Conservation (phyloP, 2,329 filamentous ascomycete genomes). For the Fusarium robinianum region DNA sequence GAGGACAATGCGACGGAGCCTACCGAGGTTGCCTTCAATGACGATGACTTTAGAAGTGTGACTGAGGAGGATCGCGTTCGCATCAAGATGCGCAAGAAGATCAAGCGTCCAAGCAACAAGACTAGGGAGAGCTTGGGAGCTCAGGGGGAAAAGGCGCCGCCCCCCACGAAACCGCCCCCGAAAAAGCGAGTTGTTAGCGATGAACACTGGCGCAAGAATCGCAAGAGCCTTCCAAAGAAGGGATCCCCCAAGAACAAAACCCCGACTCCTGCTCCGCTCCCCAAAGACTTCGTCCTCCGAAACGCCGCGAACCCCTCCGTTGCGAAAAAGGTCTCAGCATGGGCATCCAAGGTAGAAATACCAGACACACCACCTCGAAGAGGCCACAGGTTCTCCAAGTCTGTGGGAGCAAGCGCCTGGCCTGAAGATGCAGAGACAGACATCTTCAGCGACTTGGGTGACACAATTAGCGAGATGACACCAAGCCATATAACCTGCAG, state of each 20-base stretch:
- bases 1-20: conserved; percentile 60
- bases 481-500: conserved; percentile 33
- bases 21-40: conserved; percentile 63
- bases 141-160: conserved; percentile 29
- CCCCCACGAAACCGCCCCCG: conserved; percentile 60
- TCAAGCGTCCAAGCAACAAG: conserved; percentile 43
- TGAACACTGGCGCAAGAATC: conserved; percentile 79
- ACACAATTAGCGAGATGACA: conserved; percentile 38
- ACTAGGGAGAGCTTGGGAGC: conserved; percentile 33
- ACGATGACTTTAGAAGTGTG: conserved; percentile 61
- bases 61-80: conserved; percentile 64
- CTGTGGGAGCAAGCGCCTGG: conserved; percentile 35
- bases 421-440: conserved; percentile 37
- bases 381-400: conserved; percentile 46
- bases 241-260: conserved; percentile 44
- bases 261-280: conserved; percentile 46
- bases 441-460: conserved; percentile 34
- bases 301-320: conserved; percentile 60
- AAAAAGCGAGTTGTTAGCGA: conserved; percentile 94
- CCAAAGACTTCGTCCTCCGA: conserved; percentile 61
- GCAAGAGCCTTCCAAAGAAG: conserved; percentile 52
- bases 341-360: conserved; percentile 61
- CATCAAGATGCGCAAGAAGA: conserved; percentile 57
- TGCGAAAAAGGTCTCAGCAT: conserved; percentile 64
- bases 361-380: conserved; percentile 47